Percentiles rank a stretch among this genome's conserved stretches.
These are phyloP conservation scores for Ensete glaucum DNA, from an alignment of 176 grass and related monocot species.

Conservation along the genomic window DNA sequence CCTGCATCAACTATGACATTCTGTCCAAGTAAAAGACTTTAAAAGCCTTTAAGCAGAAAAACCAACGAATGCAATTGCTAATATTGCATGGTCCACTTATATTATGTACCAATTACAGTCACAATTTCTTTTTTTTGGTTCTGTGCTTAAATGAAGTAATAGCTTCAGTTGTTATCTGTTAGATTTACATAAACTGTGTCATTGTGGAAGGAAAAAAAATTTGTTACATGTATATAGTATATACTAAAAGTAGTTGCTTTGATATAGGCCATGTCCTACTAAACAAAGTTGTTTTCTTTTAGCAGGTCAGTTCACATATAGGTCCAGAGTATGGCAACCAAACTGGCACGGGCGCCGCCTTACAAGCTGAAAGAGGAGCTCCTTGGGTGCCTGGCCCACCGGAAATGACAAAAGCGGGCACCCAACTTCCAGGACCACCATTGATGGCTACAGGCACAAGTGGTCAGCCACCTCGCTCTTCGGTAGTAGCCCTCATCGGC, in stretches of 20 bases:
- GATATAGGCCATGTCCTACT: neutral
- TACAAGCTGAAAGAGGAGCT: constrained; percentile 59
- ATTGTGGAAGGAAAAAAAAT: neutral
- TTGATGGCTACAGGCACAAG: constrained; percentile 42
- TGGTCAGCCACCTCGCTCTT: constrained; percentile 38
- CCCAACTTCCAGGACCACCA: constrained; percentile 54
- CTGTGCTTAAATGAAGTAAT: neutral
- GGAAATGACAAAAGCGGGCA: constrained; percentile 30
- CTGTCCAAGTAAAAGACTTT: neutral
- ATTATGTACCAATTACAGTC: neutral
- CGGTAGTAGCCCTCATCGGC: neutral
- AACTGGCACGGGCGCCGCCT: constrained; percentile 18
- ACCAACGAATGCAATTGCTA: neutral
- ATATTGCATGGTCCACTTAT: neutral
- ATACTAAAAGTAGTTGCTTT: neutral
- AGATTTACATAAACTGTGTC: neutral
- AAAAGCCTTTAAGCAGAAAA: neutral
- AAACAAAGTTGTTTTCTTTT: constrained; percentile 18
- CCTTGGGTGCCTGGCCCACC: constrained; percentile 46
- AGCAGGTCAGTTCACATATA: constrained; percentile 28
- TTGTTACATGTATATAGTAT: too few species aligned
- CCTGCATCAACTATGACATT: neutral
- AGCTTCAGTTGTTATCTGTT: neutral
- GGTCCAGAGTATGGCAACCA: constrained; percentile 54
- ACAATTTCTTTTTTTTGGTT: neutral